A percentile compares a stretch with the other conserved stretches of the same genome.
These are phyloP conservation scores for Hibiscus tridactylites DNA, from an alignment of 345 rosid species.

Conservation along the genomic window DNA sequence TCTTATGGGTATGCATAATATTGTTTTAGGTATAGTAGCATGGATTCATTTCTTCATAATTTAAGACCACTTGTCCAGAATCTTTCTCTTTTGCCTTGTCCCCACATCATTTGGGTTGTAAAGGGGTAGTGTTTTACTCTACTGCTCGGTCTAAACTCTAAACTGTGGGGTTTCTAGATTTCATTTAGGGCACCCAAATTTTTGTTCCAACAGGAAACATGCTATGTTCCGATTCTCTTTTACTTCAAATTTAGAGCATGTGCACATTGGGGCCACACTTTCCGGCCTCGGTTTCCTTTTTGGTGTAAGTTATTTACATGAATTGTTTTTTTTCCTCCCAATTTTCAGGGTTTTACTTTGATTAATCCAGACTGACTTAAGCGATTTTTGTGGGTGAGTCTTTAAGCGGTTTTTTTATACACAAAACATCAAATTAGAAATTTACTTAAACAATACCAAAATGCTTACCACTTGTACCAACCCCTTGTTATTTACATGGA, in stretches of 20 bases:
- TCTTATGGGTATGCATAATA: constrained; percentile 19
- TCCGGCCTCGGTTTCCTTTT: background rate
- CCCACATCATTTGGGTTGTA: constrained; percentile 22
- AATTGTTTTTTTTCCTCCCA: background rate
- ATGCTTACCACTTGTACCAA: too few species aligned
- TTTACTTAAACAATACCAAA: too few species aligned
- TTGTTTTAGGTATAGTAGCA: constrained; percentile 24
- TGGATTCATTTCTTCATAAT: constrained; percentile 18
- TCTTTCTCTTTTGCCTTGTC: constrained; percentile 22
- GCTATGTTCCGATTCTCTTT: constrained; percentile 3
- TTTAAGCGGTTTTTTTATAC: too few species aligned
- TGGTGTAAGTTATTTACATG: too few species aligned
- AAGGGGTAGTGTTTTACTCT: constrained; percentile 2
- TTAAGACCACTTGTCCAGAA: constrained; percentile 28
- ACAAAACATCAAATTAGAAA: too few species aligned
- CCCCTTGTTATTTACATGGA: too few species aligned
- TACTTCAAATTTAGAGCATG: constrained; percentile 11
- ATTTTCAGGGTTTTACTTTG: too few species aligned
- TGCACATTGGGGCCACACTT: constrained; percentile 15
- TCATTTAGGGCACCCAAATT: background rate
- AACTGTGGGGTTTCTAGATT: background rate
- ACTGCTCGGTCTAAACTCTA: background rate
- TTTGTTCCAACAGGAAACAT: background rate
- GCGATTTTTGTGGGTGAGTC: too few species aligned
- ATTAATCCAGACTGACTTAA: too few species aligned